Evolutionary conservation across 202 grass and related monocot species (phyloP), one percentile per base, ranked within the genome.

Genomic region (Panicum virgatum): DNA sequence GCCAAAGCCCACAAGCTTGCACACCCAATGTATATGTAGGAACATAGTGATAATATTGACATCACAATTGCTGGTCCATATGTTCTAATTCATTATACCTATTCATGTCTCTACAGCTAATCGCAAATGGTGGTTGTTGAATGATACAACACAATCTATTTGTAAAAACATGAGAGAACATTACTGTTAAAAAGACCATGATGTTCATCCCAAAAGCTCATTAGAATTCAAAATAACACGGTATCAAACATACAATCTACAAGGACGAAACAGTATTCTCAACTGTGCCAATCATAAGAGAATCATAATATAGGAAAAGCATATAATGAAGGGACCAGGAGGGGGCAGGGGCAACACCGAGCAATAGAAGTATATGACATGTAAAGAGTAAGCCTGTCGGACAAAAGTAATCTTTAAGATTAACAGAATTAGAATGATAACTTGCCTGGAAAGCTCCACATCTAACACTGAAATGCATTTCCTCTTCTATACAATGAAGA

Each of bases 391-490:
- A 69, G 40, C 65, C 16, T 78, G 69, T 34, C 18, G 34, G 29
- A 68, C 52, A 83, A 87, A 78, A 83, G 25, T 11, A 80, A 43
- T 42, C 13, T 80, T 70, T 67, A 92, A 74, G 57, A 23, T 44
- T 67, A 72, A 59, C n/a, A 62, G 40, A 72, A 75, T 57, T 27
- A 80, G 34, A 82, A 66, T 42, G 11, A 44, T 37, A 34, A 39
- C 80, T 80, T 89, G 80, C 94, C 94, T 97, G 94, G 79, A 97
- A 87, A 84, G 94, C 81, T 79, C 89, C 92, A 73, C 77, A 91
- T 82, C 87, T 91, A 62, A 97, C 63, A 58, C 81, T 92, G 62
- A 87, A 84, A 81, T 92, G 79, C 73, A 85, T 88, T 78, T 81
- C 84, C 52, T 82, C 86, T 54, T 97, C 86, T 64, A 87, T 76